These are phyloP conservation scores for Eucommia ulmoides DNA, from an alignment of 257 asterid species.

Conservation along the genomic window DNA sequence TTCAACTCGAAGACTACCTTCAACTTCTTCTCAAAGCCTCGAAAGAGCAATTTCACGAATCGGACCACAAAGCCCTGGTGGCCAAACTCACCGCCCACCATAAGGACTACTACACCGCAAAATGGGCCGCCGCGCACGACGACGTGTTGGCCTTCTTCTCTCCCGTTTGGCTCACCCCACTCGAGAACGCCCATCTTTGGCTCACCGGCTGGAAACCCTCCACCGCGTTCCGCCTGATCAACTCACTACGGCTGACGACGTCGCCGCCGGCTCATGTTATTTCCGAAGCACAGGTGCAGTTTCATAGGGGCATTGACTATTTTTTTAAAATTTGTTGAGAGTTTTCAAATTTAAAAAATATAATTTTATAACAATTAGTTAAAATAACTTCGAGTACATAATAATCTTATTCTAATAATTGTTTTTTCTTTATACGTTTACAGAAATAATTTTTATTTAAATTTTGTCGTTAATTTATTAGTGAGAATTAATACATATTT, in stretches of 20 bases:
- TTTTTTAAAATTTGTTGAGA: too few species aligned
- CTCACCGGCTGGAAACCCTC: constrained; percentile 77
- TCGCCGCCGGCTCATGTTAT: constrained; percentile 1
- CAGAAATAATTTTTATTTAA: too few species aligned
- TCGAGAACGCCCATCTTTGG: constrained; percentile 41
- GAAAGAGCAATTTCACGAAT: neutral
- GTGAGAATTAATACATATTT: too few species aligned
- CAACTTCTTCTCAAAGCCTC: constrained; percentile 9
- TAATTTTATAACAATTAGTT: too few species aligned
- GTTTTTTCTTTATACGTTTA: too few species aligned
- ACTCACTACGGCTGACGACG: constrained; percentile 10
- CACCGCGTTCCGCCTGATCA: constrained; percentile 28
- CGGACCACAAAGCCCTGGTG: constrained; percentile 10
- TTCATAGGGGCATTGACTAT: too few species aligned
- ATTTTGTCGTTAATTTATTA: too few species aligned
- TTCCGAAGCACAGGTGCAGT: too few species aligned
- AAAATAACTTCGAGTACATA: too few species aligned
- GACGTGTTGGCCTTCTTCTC: constrained; percentile 40
- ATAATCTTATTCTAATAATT: too few species aligned
- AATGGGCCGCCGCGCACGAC: constrained; percentile 53
- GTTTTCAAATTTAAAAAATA: too few species aligned
- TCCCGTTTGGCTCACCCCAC: constrained; percentile 49
- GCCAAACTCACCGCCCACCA: constrained; percentile 47
- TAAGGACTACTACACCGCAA: constrained; percentile 42
- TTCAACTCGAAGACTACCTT: constrained; percentile 32